These are phyloP conservation scores for Neofusicoccum kwambonambiense DNA, from an alignment of 2,329 filamentous ascomycete species.

Conservation along the genomic window DNA sequence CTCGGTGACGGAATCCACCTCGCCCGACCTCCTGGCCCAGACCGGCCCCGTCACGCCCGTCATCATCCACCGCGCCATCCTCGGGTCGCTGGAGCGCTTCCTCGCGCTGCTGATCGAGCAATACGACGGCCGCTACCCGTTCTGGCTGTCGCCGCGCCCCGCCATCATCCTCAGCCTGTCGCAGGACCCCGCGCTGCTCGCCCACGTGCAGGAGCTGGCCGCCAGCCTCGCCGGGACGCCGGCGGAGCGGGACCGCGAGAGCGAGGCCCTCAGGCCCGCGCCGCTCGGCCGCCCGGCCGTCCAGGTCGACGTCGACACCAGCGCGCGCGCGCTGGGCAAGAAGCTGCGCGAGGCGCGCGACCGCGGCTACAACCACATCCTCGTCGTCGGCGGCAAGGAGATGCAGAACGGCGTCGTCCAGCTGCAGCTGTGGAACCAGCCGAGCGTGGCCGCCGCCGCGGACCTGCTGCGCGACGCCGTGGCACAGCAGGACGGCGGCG, in stretches of 20 bases:
- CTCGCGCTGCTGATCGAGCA: slow-evolving; percentile 84
- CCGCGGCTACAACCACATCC: slow-evolving; percentile 71
- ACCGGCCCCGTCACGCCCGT: slow-evolving; percentile 62
- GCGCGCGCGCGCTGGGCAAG: slow-evolving; percentile 59
- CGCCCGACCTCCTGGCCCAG: slow-evolving; percentile 24
- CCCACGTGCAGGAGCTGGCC: slow-evolving; percentile 45
- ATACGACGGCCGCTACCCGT: slow-evolving; percentile 77
- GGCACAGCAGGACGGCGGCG: background rate
- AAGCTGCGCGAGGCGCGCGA: slow-evolving; percentile 71
- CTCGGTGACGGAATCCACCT: background rate
- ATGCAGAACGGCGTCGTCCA: slow-evolving; percentile 22
- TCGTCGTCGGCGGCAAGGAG: slow-evolving; percentile 61
- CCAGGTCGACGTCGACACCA: slow-evolving; percentile 68
- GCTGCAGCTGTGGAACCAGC: slow-evolving; percentile 14
- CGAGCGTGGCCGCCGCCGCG: background rate
- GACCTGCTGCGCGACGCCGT: background rate
- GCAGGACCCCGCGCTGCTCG: slow-evolving; percentile 58
- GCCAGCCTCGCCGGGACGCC: slow-evolving; percentile 31
- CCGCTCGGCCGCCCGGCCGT: slow-evolving; percentile 55
- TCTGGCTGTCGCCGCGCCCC: slow-evolving; percentile 84
- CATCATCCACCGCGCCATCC: slow-evolving; percentile 79
- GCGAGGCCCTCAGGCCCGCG: slow-evolving; percentile 38
- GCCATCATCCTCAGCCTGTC: slow-evolving; percentile 68
- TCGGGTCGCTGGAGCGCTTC: slow-evolving; percentile 80
- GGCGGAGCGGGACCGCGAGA: slow-evolving; percentile 19